Evolutionary conservation across 192 early-diverging fungal species (phyloP).

Genomic region (Podila verticillata): DNA sequence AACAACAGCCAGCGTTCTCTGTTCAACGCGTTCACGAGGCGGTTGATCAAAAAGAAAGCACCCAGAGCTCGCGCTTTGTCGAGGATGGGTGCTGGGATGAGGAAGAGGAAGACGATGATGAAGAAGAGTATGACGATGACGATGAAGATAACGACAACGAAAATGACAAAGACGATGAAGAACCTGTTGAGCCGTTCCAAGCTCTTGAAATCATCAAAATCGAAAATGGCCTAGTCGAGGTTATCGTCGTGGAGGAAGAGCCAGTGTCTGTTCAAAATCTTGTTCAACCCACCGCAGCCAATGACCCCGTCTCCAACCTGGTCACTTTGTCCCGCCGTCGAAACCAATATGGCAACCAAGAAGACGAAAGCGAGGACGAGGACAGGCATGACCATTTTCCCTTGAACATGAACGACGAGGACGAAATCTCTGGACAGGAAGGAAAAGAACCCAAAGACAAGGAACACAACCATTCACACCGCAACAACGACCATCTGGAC

Average conservation of each 20-base stretch:
- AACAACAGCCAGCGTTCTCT: neutral
- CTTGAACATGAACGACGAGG: neutral
- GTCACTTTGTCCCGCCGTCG: neutral
- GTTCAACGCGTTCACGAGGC: neutral
- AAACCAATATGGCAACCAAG: neutral
- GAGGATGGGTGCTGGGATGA: neutral
- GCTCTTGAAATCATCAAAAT: neutral
- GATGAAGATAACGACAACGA: slow-evolving; percentile 1
- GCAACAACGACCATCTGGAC: neutral
- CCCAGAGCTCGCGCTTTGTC: no score
- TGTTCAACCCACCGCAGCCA: neutral
- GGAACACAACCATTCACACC: neutral
- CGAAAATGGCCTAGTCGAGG: neutral
- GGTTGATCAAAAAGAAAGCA: neutral
- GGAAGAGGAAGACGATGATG: neutral
- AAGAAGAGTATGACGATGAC: neutral
- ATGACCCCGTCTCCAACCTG: neutral
- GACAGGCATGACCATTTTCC: slow-evolving; percentile 19
- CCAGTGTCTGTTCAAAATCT: neutral
- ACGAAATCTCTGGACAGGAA: neutral
- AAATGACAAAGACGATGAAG: slow-evolving; percentile 2
- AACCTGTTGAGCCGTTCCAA: neutral
- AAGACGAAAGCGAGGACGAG: slow-evolving; percentile 8
- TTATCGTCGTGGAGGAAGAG: neutral
- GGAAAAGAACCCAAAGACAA: neutral